These are phyloP conservation scores for Fusarium concolor DNA, from an alignment of 2,329 filamentous ascomycete species.

Conservation along the genomic window DNA sequence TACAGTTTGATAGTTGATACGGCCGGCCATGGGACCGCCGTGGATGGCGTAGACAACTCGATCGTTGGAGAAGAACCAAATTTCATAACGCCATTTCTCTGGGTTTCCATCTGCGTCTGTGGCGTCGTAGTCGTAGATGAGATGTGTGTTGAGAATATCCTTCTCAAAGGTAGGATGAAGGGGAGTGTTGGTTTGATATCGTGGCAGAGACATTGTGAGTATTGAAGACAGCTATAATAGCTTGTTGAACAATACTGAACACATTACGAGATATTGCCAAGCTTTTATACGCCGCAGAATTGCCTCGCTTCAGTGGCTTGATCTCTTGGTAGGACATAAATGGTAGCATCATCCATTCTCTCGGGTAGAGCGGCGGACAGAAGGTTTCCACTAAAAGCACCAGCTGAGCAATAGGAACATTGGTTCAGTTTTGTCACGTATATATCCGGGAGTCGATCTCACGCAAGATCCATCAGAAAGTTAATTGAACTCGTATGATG, in stretches of 20 bases:
- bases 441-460: conserved; percentile 30
- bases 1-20: conserved; percentile 64
- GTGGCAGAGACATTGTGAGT: conserved; percentile 36
- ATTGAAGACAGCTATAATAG: not conserved
- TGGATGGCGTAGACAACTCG: conserved; percentile 70
- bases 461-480: conserved; percentile 6
- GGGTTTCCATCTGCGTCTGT: conserved; percentile 60
- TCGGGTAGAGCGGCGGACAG: conserved; percentile 26
- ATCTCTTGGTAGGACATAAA: not conserved
- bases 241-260: rapidly evolving
- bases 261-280: rapidly evolving
- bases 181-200: conserved; percentile 44
- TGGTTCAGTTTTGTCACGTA: not conserved
- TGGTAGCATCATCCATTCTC: conserved; percentile 12
- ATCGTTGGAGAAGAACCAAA: conserved; percentile 68
- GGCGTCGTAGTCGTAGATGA: conserved; percentile 68
- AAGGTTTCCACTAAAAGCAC: conserved; percentile 12
- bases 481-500: conserved; percentile 36
- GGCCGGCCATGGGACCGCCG: conserved; percentile 68
- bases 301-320: not conserved
- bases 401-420: conserved; percentile 1
- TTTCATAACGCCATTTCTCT: conserved; percentile 71
- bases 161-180: conserved; percentile 51
- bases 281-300: not conserved
- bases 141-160: conserved; percentile 64